Evolutionary conservation across 2,329 filamentous ascomycete species (phyloP), one percentile per base, ranked within the genome.

Genomic region (Trichothecium roseum): DNA sequence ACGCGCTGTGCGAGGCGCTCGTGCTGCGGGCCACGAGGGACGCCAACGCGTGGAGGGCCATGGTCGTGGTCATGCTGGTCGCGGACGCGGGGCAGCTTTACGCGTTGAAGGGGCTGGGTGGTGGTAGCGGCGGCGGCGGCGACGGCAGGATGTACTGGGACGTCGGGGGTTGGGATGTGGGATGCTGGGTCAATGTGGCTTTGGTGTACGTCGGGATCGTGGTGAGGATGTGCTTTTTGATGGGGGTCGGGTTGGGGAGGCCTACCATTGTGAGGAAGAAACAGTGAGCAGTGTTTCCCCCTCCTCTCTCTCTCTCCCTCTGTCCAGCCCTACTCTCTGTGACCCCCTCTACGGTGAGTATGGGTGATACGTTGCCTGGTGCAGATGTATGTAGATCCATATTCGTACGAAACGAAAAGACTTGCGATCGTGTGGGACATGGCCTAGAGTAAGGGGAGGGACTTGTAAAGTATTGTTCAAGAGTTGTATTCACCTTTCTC

Each of bases 81-180:
- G 84, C 81, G n/a, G 84, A 89, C 54, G 53, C 86, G 24, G 84
- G 83, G 4, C 84, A 88, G 55, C 59, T 88, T 37, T 83, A 78
- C 55, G 76, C 75, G 26, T 68, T 87, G 40, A 59, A 63, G 26
- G 62, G 61, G 18, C 61, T 81, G 20, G 83, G 82, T 52, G 10
- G 57, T n/a, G n/a, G n/a, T n/a, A n/a, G n/a, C n/a, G n/a, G n/a
- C n/a, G n/a, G n/a, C n/a, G n/a, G n/a, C n/a, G n/a, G n/a, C n/a
- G n/a, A n/a, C n/a, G n/a, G n/a, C n/a, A n/a, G 60, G 8, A 62
- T 84, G n/a, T 85, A 81, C 56, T 83, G 74, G 66, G 64, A 74
- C 43, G 62, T 72, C 18, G 48, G 56, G 43, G 53, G 56, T 8
- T 85, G 80, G 81, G 84, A 81, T 53, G 64, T 66, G 10, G 80